phyloP scores from a whole-genome alignment of 2,329 filamentous ascomycete genomes.

The Alternaria gaisen region DNA sequence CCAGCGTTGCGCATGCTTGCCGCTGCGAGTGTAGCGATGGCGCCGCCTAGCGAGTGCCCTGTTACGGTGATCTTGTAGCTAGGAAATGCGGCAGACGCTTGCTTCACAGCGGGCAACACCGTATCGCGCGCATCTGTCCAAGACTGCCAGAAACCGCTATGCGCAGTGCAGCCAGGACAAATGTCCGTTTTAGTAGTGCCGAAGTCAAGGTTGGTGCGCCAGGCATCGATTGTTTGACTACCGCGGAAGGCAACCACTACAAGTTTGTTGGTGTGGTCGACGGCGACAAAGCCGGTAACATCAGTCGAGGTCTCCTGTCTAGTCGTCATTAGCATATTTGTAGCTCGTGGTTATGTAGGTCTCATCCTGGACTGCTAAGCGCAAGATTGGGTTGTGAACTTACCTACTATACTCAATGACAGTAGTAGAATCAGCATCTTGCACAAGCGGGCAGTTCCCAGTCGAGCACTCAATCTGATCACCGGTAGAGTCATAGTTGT shows the following conservation, averaged over 20 bases:
- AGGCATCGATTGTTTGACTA: conserved; percentile 67
- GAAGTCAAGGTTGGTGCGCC: conserved; percentile 65
- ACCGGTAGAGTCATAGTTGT: conserved; percentile 56
- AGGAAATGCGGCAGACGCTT: conserved; percentile 59
- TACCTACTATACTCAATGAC: conserved; percentile 55
- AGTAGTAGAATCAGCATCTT: conserved; percentile 55
- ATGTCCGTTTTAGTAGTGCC: conserved; percentile 53
- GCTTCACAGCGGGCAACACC: conserved; percentile 56
- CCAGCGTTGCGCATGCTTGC: conserved; percentile 55
- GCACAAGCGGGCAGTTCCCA: conserved; percentile 59
- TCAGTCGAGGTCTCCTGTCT: conserved; percentile 46
- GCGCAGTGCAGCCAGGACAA: conserved; percentile 61
- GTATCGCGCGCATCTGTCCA: conserved; percentile 63
- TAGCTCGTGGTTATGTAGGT: neutral
- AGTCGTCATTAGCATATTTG: conserved; percentile 7
- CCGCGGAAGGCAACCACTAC: conserved; percentile 70
- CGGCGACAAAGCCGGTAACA: conserved; percentile 58
- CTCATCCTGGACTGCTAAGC: neutral
- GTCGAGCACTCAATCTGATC: conserved; percentile 56
- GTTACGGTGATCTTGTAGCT: conserved; percentile 64
- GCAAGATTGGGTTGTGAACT: neutral
- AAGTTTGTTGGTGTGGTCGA: conserved; percentile 56
- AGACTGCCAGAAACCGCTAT: conserved; percentile 67
- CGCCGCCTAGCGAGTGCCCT: conserved; percentile 75
- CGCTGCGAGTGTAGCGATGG: conserved; percentile 69